A percentile compares a stretch with the other conserved stretches of the same genome.
These are phyloP conservation scores for Ganoderma boninense DNA, from an alignment of 1,284 basidiomycete species.

Conservation along the genomic window DNA sequence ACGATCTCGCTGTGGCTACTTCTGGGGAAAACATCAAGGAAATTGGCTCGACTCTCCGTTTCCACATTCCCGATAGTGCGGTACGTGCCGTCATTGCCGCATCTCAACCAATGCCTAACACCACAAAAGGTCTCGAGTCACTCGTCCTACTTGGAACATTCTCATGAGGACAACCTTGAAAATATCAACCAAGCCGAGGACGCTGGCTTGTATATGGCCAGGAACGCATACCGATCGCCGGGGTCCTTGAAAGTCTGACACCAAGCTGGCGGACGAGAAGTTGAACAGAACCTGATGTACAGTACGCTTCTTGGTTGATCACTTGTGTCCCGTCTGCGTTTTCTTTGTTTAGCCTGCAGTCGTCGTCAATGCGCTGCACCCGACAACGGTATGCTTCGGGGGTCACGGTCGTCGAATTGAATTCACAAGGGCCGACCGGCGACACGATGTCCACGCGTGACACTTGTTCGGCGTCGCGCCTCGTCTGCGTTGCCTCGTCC, in stretches of 20 bases:
- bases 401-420: not conserved
- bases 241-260: slow-evolving; percentile 11
- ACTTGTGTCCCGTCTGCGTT: not conserved
- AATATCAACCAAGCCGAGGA: not conserved
- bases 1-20: not conserved
- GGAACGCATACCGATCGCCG: not conserved
- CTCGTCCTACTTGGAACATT: not conserved
- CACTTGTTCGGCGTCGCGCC: not conserved
- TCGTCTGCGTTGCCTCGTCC: not conserved
- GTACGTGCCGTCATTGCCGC: not conserved
- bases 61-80: not conserved
- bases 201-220: not conserved
- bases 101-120: not conserved
- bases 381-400: not conserved
- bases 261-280: not conserved
- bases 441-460: not conserved
- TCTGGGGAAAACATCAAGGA: not conserved
- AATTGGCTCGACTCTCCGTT: slow-evolving; percentile 3
- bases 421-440: not conserved
- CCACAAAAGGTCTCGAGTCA: not conserved
- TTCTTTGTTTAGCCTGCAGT: no score
- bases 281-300: slow-evolving; percentile 5
- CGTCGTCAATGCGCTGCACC: not conserved
- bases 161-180: no score
- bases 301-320: slow-evolving; percentile 8